phyloP scores from a whole-genome alignment of 805 yeast species.

The Yarrowia sp. region DNA sequence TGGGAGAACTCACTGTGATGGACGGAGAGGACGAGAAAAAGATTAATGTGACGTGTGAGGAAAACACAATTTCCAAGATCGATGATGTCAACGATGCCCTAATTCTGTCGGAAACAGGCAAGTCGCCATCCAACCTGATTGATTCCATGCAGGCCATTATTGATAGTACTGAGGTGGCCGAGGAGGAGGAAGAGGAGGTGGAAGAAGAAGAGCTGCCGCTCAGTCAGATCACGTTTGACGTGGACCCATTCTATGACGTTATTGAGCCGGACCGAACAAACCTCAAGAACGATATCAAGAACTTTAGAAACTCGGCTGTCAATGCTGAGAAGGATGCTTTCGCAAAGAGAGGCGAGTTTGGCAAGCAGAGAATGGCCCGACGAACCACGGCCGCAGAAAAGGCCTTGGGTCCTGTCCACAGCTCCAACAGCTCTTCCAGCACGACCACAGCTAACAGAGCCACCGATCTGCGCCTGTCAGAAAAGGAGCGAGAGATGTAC shows the following conservation, averaged over 20 bases:
- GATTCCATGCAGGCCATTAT: slow-evolving; percentile 15
- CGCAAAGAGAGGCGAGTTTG: slow-evolving; percentile 27
- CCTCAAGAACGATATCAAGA: slow-evolving; percentile 29
- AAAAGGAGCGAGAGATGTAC: slow-evolving; percentile 10
- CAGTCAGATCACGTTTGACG: slow-evolving; percentile 20
- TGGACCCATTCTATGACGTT: slow-evolving; percentile 11
- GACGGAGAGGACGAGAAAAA: slow-evolving; percentile 5
- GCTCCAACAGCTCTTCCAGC: background rate
- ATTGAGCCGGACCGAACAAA: slow-evolving; percentile 26
- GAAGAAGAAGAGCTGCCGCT: slow-evolving; percentile 15
- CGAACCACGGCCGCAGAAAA: slow-evolving; percentile 26
- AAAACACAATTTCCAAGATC: background rate
- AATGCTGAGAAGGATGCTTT: slow-evolving; percentile 26
- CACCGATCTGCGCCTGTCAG: slow-evolving; percentile 4
- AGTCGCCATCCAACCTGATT: slow-evolving; percentile 11
- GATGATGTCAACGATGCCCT: slow-evolving; percentile 2
- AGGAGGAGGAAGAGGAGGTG: slow-evolving; percentile 7
- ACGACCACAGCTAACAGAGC: background rate
- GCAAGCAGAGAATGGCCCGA: slow-evolving; percentile 25
- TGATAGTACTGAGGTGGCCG: background rate
- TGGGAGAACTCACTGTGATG: slow-evolving; percentile 1
- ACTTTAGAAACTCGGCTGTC: slow-evolving; percentile 30
- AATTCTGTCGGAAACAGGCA: slow-evolving; percentile 2
- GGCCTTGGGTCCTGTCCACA: slow-evolving; percentile 15
- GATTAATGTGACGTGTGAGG: slow-evolving; percentile 13